Percentiles rank a stretch among this genome's conserved stretches.
These are phyloP conservation scores for Saprolegnia diclina DNA, from an alignment of 352 stramenopile species.

Conservation along the genomic window DNA sequence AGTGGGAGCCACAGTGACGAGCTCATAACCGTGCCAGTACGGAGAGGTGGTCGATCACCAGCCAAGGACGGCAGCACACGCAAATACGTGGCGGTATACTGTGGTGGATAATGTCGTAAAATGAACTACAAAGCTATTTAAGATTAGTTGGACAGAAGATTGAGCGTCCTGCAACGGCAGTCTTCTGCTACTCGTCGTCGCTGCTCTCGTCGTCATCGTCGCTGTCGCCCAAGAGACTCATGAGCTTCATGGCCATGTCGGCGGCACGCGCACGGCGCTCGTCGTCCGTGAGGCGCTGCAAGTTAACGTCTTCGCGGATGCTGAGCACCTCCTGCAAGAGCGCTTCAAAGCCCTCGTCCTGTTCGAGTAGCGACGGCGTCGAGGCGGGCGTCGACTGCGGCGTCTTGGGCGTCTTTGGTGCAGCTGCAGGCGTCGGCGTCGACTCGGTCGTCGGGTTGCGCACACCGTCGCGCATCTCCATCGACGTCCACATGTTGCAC, in stretches of 20 bases:
- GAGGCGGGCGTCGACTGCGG: constrained; percentile 30
- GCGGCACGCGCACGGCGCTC: constrained; percentile 59
- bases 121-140: too few relatives aligned
- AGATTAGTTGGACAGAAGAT: too few relatives aligned
- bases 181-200: neutral
- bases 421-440: neutral
- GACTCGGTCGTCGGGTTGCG: constrained; percentile 32
- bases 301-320: constrained; percentile 49
- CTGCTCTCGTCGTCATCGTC: constrained; percentile 27
- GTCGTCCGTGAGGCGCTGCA: constrained; percentile 43
- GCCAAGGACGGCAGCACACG: too few relatives aligned
- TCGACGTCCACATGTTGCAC: constrained; percentile 74
- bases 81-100: too few relatives aligned
- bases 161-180: neutral
- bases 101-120: too few relatives aligned
- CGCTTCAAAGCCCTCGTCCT: constrained; percentile 47
- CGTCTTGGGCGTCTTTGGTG: neutral
- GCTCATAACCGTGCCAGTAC: too few relatives aligned
- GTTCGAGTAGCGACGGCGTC: constrained; percentile 36
- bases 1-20: too few relatives aligned
- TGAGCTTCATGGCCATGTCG: constrained; percentile 73
- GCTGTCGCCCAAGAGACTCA: constrained; percentile 48
- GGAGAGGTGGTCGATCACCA: too few relatives aligned
- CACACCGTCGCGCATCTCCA: constrained; percentile 49
- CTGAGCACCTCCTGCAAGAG: constrained; percentile 58